These are phyloP conservation scores for Pulveroboletus sp. DNA, from an alignment of 768 basidiomycete genomes.

Conservation along the genomic window DNA sequence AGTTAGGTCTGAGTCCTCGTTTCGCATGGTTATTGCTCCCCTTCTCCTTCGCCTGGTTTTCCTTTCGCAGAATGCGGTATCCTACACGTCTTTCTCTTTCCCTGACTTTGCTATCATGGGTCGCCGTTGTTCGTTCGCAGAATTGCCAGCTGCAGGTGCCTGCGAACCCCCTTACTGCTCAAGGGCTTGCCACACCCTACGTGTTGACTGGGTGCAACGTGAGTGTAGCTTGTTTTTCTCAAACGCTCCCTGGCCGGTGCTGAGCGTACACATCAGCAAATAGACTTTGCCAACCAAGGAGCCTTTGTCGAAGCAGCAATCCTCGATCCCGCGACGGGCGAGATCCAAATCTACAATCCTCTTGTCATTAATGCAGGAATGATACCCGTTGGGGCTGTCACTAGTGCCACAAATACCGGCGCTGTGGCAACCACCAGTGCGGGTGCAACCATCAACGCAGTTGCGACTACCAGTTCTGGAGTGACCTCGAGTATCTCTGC, in stretches of 20 bases:
- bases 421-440: background rate
- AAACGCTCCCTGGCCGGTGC: background rate
- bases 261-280: slow-evolving; percentile 15
- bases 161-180: slow-evolving; percentile 18
- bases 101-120: slow-evolving; percentile 12
- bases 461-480: background rate
- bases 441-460: background rate
- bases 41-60: background rate
- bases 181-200: slow-evolving; percentile 27
- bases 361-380: slow-evolving; percentile 30
- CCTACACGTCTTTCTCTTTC: slow-evolving; percentile 7
- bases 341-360: slow-evolving; percentile 24
- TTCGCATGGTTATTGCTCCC: slow-evolving; percentile 10
- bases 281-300: slow-evolving; percentile 24
- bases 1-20: slow-evolving; percentile 23
- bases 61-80: slow-evolving; percentile 9
- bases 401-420: background rate
- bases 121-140: slow-evolving; percentile 17
- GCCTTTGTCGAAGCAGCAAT: slow-evolving; percentile 27
- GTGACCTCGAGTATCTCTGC: background rate
- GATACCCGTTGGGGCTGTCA: slow-evolving; percentile 10
- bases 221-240: background rate
- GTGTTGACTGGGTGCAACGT: slow-evolving; percentile 27
- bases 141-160: slow-evolving; percentile 22
- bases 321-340: slow-evolving; percentile 25